These are phyloP conservation scores for Rhodotorula graminis DNA, from an alignment of 768 basidiomycete genomes.

Conservation along the genomic window DNA sequence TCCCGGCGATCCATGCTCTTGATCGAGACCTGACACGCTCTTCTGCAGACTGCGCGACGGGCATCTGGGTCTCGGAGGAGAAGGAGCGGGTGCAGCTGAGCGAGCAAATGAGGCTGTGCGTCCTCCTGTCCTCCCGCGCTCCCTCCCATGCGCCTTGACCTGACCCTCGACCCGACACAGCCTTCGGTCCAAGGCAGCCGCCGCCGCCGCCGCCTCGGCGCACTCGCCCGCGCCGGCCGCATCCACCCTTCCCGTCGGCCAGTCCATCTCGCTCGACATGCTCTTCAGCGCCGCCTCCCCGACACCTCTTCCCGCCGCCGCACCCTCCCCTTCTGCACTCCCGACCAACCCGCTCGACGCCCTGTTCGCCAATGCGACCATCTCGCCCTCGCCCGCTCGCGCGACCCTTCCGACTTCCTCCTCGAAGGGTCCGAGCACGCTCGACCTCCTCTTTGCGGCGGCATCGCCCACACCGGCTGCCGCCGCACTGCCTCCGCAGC, in stretches of 20 bases:
- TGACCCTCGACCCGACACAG: background rate
- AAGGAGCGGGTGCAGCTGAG: constrained; percentile 35
- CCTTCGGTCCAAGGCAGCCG: constrained; percentile 10
- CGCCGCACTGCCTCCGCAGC: background rate
- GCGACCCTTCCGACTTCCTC: background rate
- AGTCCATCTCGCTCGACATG: constrained; percentile 40
- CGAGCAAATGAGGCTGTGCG: constrained; percentile 38
- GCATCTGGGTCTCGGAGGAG: constrained; percentile 43
- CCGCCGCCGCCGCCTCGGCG: constrained; percentile 9
- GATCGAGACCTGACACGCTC: too few relatives aligned
- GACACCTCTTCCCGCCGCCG: background rate
- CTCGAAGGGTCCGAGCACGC: background rate
- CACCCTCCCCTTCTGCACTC: background rate
- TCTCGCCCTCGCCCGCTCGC: background rate
- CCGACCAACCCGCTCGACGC: constrained; percentile 23
- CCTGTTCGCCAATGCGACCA: constrained; percentile 8
- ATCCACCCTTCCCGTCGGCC: constrained; percentile 7
- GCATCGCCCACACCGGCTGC: constrained; percentile 19
- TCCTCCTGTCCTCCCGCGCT: background rate
- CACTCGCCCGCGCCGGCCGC: background rate
- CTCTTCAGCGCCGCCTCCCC: constrained; percentile 30
- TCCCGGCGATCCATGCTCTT: too few relatives aligned
- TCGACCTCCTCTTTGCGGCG: constrained; percentile 25
- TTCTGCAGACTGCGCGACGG: constrained; percentile 39
- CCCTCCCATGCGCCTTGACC: too few relatives aligned